These are phyloP conservation scores for Borovskyia barvae DNA, from an alignment of 208 protist genomes.

Conservation along the genomic window DNA sequence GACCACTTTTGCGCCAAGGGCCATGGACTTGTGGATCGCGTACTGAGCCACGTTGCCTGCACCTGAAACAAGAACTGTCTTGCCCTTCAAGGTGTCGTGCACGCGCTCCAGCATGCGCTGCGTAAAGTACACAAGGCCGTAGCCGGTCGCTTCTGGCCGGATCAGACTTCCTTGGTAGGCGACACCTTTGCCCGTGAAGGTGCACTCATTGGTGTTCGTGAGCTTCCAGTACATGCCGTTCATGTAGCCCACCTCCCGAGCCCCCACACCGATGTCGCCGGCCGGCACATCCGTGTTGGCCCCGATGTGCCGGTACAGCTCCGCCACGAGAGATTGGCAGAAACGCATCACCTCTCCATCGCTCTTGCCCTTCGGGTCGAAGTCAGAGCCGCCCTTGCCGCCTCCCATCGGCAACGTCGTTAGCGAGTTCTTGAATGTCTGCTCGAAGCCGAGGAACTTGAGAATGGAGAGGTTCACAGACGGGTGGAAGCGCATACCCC, in stretches of 20 bases:
- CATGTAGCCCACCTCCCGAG: slow-evolving; percentile 91
- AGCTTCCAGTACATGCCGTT: slow-evolving; percentile 91
- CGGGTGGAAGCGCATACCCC: slow-evolving; percentile 84
- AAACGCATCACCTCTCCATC: slow-evolving; percentile 93
- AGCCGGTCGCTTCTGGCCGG: slow-evolving; percentile 93
- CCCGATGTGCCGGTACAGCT: slow-evolving; percentile 89
- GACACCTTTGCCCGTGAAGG: slow-evolving; percentile 91
- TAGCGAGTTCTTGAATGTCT: slow-evolving; percentile 95
- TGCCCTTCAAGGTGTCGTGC: slow-evolving; percentile 58
- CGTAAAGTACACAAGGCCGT: slow-evolving; percentile 92
- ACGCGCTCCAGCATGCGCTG: slow-evolving; percentile 71
- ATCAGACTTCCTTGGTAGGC: slow-evolving; percentile 91
- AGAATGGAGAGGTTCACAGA: slow-evolving; percentile 90
- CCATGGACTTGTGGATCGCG: slow-evolving; percentile 73
- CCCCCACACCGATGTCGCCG: slow-evolving; percentile 94
- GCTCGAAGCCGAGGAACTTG: slow-evolving; percentile 96
- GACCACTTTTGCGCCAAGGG: slow-evolving; percentile 85
- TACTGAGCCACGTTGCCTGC: slow-evolving; percentile 93
- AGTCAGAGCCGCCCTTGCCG: slow-evolving; percentile 94
- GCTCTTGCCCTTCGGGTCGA: slow-evolving; percentile 92
- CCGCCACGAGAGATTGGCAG: slow-evolving; percentile 91
- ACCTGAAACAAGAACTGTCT: slow-evolving; percentile 81
- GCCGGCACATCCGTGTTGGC: slow-evolving; percentile 92
- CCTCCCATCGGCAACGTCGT: slow-evolving; percentile 92
- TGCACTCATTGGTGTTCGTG: slow-evolving; percentile 73